Percentiles rank a stretch among this genome's conserved stretches.
phyloP scores from a whole-genome alignment of 2,329 filamentous ascomycete genomes.

The Zalaria sp. region DNA sequence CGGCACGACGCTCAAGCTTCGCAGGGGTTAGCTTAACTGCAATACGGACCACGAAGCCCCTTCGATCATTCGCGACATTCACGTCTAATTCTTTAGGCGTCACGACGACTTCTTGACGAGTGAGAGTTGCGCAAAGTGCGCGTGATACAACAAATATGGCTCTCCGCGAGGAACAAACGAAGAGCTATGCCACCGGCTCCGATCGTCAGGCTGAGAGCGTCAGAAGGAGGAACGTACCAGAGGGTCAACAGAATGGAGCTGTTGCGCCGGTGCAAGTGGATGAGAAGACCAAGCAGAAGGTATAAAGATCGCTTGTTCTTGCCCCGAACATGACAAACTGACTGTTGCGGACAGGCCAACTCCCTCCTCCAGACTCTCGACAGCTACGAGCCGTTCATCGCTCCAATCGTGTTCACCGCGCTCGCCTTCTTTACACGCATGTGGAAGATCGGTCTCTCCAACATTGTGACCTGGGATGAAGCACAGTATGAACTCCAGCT shows the following conservation, averaged over 20 bases:
- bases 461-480: slow-evolving; percentile 65
- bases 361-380: slow-evolving; percentile 49
- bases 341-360: slow-evolving; percentile 21
- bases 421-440: slow-evolving; percentile 52
- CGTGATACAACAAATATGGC: background rate
- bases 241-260: slow-evolving; percentile 16
- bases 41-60: no score
- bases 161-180: background rate
- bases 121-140: background rate
- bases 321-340: background rate
- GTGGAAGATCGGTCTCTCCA: slow-evolving; percentile 53
- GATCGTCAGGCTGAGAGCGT: slow-evolving; percentile 29
- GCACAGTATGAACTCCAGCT: slow-evolving; percentile 45
- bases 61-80: no score
- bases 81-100: no score
- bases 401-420: slow-evolving; percentile 48
- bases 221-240: slow-evolving; percentile 29
- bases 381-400: slow-evolving; percentile 47
- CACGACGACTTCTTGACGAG: background rate
- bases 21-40: no score
- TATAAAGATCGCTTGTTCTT: slow-evolving; percentile 10
- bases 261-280: slow-evolving; percentile 17
- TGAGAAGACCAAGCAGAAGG: slow-evolving; percentile 35
- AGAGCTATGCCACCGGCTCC: slow-evolving; percentile 20
- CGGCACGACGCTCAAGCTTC: no score